Conservation (phyloP, 1,284 basidiomycete species). For the Pterula multifida region DNA sequence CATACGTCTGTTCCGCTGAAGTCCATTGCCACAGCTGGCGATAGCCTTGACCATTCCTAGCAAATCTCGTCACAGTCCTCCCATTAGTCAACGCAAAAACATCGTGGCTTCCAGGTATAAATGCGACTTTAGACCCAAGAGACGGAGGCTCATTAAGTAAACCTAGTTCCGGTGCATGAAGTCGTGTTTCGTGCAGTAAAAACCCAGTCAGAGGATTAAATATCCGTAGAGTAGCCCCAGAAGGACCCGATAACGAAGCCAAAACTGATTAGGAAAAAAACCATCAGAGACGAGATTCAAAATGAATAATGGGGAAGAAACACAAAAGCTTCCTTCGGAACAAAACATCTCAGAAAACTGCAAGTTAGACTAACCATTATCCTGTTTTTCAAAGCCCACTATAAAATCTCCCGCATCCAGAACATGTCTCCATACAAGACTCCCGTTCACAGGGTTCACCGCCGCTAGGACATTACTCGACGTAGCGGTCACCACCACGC, state of each 20-base stretch:
- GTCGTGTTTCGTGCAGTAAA: conserved; percentile 53
- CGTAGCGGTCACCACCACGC: conserved; percentile 59
- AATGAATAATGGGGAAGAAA: too few relatives aligned
- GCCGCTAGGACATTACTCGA: conserved; percentile 72
- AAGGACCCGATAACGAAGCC: conserved; percentile 64
- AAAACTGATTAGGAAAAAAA: too few relatives aligned
- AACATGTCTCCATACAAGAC: conserved; percentile 70
- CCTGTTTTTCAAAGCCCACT: conserved; percentile 52
- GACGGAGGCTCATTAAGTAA: conserved; percentile 37
- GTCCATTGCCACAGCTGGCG: conserved; percentile 45
- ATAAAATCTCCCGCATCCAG: conserved; percentile 60
- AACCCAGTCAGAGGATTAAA: conserved; percentile 59
- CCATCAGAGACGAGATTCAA: too few relatives aligned
- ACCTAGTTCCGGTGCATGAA: conserved; percentile 37
- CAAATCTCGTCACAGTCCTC: conserved; percentile 36
- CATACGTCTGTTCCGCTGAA: conserved; percentile 51
- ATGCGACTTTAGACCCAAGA: conserved; percentile 31
- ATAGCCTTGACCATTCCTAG: conserved; percentile 25
- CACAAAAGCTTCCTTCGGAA: too few relatives aligned
- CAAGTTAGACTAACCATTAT: conserved; percentile 36
- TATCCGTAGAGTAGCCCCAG: conserved; percentile 58
- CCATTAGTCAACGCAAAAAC: conserved; percentile 51
- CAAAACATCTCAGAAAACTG: neutral
- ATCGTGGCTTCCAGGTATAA: conserved; percentile 23
- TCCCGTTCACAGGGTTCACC: conserved; percentile 58